Evolutionary conservation across 257 asterid species (phyloP), one percentile per base, ranked within the genome.

Genomic region (Lithospermum erythrorhizon): DNA sequence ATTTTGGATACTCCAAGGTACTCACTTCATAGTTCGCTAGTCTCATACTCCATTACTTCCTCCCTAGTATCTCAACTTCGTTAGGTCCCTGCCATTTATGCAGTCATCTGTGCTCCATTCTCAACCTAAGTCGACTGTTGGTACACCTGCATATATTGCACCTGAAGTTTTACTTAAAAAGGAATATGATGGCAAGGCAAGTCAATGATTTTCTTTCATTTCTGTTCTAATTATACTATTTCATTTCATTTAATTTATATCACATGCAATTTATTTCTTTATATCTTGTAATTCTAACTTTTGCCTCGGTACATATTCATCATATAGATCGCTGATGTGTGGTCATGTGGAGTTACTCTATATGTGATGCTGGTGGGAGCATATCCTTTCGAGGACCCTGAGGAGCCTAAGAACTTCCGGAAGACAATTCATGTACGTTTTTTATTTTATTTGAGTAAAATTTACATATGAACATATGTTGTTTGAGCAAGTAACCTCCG

Each of bases 111-210:
- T 93, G 83, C 85, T 89, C 79, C 99, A 93, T 76, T 93, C 99
- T 56, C 99, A 93, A 71, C 99, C 99, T n/a, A 93, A 93, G 73
- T 93, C 99, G 58, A 93, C 99, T 55, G 99, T 93, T 47, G 99
- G 99, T 61, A 93, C 99, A n/a, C 97, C 99, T 49, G 99, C 99
- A 63, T 93, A 93, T 70, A 93, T 93, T 58, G 98, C 98, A 27
- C 98, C 98, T 0, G 99, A 93, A 65, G 97, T 93, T 73, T 75
- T 93, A 71, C 86, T 86, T 19, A 89, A 93, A 75, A 93, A 89
- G 76, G 99, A 93, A 79, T 93, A 93, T 60, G 99, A 93, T 56
- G 99, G 99, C 59, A 93, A 93, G 94, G 99, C 86, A 65, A 69
- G 68, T 65, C 5, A 8, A 62, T 65, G 45, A 10, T 30, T 4